Conservation (phyloP, 305 asterid species). For the Ilex paraguariensis region DNA sequence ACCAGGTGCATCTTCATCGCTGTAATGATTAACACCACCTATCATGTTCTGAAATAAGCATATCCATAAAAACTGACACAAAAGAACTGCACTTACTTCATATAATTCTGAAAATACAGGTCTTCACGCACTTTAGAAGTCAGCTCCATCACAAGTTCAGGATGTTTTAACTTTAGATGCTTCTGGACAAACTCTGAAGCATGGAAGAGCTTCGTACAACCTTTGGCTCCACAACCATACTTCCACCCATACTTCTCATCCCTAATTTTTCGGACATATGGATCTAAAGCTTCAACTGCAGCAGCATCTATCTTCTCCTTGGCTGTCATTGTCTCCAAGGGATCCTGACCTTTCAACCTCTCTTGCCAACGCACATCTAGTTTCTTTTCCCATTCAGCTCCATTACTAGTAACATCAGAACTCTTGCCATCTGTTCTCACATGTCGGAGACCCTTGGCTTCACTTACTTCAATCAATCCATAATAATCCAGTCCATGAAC, state of each 20-base stretch:
- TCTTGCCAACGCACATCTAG: constrained; percentile 81
- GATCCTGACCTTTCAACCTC: constrained; percentile 89
- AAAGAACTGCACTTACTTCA: constrained; percentile 60
- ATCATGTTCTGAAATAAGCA: constrained; percentile 14
- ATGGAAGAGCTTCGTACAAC: constrained; percentile 98
- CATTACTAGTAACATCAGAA: constrained; percentile 40
- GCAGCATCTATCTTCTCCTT: constrained; percentile 94
- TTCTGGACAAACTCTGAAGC: constrained; percentile 94
- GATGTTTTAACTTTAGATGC: constrained; percentile 92
- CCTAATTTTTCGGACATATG: constrained; percentile 93
- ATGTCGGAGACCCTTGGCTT: constrained; percentile 89
- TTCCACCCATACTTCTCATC: constrained; percentile 99
- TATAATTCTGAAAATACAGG: constrained; percentile 83
- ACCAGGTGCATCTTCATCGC: constrained; percentile 97
- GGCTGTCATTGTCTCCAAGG: constrained; percentile 85
- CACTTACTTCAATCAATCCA: constrained; percentile 76
- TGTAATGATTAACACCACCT: constrained; percentile 31
- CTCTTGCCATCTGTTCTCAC: constrained; percentile 65
- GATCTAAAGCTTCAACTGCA: constrained; percentile 85
- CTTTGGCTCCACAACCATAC: constrained; percentile 99
- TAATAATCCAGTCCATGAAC: constrained; percentile 97
- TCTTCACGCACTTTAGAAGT: constrained; percentile 92
- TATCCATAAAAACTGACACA: constrained; percentile 3
- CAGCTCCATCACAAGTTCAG: constrained; percentile 70
- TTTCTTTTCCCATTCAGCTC: constrained; percentile 83